Evolutionary conservation across 805 yeast species (phyloP).

Genomic region (Candida tammaniensis): DNA sequence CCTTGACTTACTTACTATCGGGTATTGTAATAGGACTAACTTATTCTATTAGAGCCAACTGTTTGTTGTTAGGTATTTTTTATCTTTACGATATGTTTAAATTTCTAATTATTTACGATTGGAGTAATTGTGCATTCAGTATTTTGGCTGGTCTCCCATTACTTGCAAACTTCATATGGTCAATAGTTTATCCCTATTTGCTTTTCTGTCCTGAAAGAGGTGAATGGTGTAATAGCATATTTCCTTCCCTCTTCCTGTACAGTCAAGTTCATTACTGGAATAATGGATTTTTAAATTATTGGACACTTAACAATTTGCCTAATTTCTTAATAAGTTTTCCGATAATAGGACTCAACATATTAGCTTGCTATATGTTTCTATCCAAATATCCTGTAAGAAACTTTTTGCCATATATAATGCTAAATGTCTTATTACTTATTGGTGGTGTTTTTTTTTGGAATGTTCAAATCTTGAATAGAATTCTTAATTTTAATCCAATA

Average conservation of each 20-base stretch:
- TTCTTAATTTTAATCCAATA: slow-evolving; percentile 74
- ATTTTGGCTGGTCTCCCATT: slow-evolving; percentile 54
- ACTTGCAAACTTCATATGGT: slow-evolving; percentile 41
- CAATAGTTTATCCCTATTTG: slow-evolving; percentile 53
- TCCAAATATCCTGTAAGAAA: slow-evolving; percentile 31
- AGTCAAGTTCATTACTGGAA: slow-evolving; percentile 86
- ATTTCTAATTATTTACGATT: slow-evolving; percentile 11
- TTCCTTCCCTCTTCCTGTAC: slow-evolving; percentile 64
- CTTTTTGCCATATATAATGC: slow-evolving; percentile 36
- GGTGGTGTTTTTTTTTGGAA: slow-evolving; percentile 67
- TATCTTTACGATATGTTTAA: slow-evolving; percentile 55
- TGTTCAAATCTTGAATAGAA: slow-evolving; percentile 80
- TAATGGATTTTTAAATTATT: slow-evolving; percentile 75
- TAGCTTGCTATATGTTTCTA: slow-evolving; percentile 36
- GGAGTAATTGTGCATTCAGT: slow-evolving; percentile 4
- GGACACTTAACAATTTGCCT: slow-evolving; percentile 80
- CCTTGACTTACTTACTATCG: slow-evolving; percentile 37
- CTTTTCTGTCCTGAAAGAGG: slow-evolving; percentile 68
- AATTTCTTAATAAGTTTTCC: slow-evolving; percentile 80
- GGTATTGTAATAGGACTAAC: slow-evolving; percentile 57
- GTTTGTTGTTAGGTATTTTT: slow-evolving; percentile 66
- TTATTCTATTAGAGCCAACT: slow-evolving; percentile 70
- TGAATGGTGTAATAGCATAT: slow-evolving; percentile 65
- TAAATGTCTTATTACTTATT: slow-evolving; percentile 44
- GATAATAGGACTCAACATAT: slow-evolving; percentile 45